phyloP scores from a whole-genome alignment of 768 basidiomycete species.

The Boletus speciosus region DNA sequence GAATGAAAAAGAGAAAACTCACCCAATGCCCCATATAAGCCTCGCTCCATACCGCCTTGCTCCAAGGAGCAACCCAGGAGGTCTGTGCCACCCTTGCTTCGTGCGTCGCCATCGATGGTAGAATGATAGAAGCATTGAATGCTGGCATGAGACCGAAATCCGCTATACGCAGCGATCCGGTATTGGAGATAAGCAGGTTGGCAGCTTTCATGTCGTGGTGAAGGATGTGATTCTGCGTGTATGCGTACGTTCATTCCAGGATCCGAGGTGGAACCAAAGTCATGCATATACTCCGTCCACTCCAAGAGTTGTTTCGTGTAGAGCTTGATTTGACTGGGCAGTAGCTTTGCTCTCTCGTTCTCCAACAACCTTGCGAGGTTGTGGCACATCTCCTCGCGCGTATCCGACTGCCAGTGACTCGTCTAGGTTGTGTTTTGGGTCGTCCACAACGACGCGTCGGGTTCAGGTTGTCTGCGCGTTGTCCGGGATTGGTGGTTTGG shows the following conservation, averaged over 20 bases:
- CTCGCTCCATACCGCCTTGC: too few relatives aligned
- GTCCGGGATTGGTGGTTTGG: too few relatives aligned
- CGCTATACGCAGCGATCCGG: constrained; percentile 83
- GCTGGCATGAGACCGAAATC: constrained; percentile 95
- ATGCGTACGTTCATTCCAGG: constrained; percentile 8
- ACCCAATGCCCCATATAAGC: too few relatives aligned
- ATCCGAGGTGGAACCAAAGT: background rate
- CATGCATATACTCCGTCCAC: constrained; percentile 93
- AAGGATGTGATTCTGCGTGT: constrained; percentile 81
- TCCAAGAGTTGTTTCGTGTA: constrained; percentile 95
- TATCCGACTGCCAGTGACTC: too few relatives aligned
- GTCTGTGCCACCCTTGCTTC: constrained; percentile 75
- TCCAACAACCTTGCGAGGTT: constrained; percentile 93
- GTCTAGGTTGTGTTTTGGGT: too few relatives aligned
- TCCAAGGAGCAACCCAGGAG: constrained; percentile 71
- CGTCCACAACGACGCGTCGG: too few relatives aligned
- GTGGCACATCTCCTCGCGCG: constrained; percentile 71
- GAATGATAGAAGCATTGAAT: constrained; percentile 52
- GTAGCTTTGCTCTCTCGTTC: constrained; percentile 82
- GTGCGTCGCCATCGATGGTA: constrained; percentile 21
- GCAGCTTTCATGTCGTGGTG: constrained; percentile 99
- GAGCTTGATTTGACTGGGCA: constrained; percentile 85
- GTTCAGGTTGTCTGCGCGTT: too few relatives aligned
- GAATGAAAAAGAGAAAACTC: too few relatives aligned
- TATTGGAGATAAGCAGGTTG: constrained; percentile 88